A percentile compares a stretch with the other conserved stretches of the same genome.
These are phyloP conservation scores for Apophysomyces variabilis DNA, from an alignment of 371 early-diverging fungal genomes.

Conservation along the genomic window DNA sequence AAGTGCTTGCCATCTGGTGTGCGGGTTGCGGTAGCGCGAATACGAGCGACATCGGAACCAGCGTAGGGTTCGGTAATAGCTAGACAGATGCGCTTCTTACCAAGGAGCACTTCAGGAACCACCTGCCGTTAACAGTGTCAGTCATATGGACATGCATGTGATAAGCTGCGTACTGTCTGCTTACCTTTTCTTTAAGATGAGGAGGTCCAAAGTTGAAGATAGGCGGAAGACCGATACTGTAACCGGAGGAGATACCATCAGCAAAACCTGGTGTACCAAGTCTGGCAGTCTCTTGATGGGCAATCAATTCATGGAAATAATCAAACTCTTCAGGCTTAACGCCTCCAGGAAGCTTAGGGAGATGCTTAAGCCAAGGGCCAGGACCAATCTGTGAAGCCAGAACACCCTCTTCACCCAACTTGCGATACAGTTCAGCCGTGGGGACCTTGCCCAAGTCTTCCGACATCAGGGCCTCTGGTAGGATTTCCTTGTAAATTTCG, in stretches of 20 bases:
- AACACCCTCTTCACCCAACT: conserved; percentile 44
- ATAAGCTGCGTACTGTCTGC: neutral
- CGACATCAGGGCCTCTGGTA: conserved; percentile 38
- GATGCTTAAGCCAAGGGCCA: conserved; percentile 37
- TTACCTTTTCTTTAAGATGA: conserved; percentile 50
- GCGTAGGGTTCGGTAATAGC: conserved; percentile 69
- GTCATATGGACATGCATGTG: conserved; percentile 63
- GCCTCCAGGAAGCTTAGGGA: conserved; percentile 48
- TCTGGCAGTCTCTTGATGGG: conserved; percentile 79
- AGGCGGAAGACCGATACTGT: conserved; percentile 60
- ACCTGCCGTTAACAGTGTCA: conserved; percentile 64
- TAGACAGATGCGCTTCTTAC: conserved; percentile 81
- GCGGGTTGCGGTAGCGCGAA: conserved; percentile 68
- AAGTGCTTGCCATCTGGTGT: conserved; percentile 71
- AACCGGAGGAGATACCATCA: conserved; percentile 49
- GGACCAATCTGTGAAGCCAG: conserved; percentile 41
- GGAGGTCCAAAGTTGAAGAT: conserved; percentile 74
- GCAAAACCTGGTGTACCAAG: conserved; percentile 80
- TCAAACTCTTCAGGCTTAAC: conserved; percentile 65
- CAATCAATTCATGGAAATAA: conserved; percentile 74
- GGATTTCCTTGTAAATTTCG: conserved; percentile 44
- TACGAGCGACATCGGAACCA: conserved; percentile 68
- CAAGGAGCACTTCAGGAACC: conserved; percentile 69
- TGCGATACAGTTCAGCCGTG: conserved; percentile 51
- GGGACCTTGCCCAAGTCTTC: conserved; percentile 55